These are phyloP conservation scores for Botrytis pseudocinerea DNA, from an alignment of 2,329 filamentous ascomycete genomes.

Conservation along the genomic window DNA sequence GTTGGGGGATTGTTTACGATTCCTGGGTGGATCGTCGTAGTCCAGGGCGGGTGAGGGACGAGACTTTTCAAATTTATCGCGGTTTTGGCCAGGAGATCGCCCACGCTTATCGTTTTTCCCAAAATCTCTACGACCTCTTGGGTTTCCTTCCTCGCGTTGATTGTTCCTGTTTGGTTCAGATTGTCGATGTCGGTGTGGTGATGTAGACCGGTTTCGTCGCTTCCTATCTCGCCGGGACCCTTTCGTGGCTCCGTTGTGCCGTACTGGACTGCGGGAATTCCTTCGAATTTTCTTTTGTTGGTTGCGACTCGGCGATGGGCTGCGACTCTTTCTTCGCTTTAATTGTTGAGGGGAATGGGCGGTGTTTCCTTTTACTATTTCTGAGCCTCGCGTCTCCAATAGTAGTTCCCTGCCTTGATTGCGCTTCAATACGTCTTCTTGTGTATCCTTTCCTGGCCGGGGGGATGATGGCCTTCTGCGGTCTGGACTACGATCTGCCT, in stretches of 20 bases:
- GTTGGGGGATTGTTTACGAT: slow-evolving; percentile 30
- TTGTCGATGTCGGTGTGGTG: slow-evolving; percentile 37
- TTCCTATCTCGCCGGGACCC: slow-evolving; percentile 35
- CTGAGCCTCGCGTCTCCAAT: slow-evolving; percentile 41
- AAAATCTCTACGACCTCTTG: slow-evolving; percentile 36
- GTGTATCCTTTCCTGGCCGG: slow-evolving; percentile 37
- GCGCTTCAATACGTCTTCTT: slow-evolving; percentile 40
- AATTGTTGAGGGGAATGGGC: slow-evolving; percentile 39
- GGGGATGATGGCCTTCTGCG: slow-evolving; percentile 38
- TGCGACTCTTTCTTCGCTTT: slow-evolving; percentile 42
- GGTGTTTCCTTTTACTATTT: slow-evolving; percentile 37
- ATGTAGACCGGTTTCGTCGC: slow-evolving; percentile 35
- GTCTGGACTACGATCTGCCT: slow-evolving; percentile 38
- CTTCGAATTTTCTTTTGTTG: slow-evolving; percentile 41
- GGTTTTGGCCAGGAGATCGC: slow-evolving; percentile 37
- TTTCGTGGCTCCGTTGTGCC: slow-evolving; percentile 31
- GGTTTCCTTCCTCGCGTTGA: slow-evolving; percentile 30
- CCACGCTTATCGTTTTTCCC: slow-evolving; percentile 34
- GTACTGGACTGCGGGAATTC: slow-evolving; percentile 38
- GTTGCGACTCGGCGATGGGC: slow-evolving; percentile 39
- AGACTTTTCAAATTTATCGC: slow-evolving; percentile 31
- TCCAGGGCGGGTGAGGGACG: slow-evolving; percentile 24
- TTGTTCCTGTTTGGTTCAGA: slow-evolving; percentile 32
- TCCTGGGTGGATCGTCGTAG: slow-evolving; percentile 27
- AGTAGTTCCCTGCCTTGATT: slow-evolving; percentile 41